Conservation (phyloP, 148 eudicot species). For the Fagopyrum esculentum region DNA sequence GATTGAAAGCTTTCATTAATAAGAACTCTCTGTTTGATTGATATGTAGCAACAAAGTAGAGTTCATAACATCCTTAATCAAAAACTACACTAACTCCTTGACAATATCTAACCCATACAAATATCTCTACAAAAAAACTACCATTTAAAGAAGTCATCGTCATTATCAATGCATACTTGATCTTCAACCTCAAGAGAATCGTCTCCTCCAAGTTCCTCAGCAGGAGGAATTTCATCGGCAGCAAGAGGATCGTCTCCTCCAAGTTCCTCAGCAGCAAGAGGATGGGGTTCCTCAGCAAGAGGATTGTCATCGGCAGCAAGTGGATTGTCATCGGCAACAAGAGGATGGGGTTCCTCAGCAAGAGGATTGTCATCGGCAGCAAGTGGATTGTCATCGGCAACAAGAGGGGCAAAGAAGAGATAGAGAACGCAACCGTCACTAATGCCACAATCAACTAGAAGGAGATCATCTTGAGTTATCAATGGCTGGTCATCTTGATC, state of each 20-base stretch:
- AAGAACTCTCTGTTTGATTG: not conserved
- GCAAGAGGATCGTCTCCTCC: too few relatives aligned
- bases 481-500: not conserved
- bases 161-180: too few relatives aligned
- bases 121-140: not conserved
- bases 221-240: too few relatives aligned
- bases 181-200: too few relatives aligned
- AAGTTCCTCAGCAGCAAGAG: too few relatives aligned
- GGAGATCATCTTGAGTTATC: slow-evolving; percentile 28
- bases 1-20: not conserved
- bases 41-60: not conserved
- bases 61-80: too few relatives aligned
- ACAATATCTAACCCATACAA: not conserved
- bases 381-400: not conserved
- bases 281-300: not conserved
- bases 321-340: too few relatives aligned
- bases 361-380: not conserved
- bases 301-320: not conserved
- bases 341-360: not conserved
- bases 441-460: slow-evolving; percentile 11
- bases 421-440: not conserved
- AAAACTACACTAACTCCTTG: not conserved
- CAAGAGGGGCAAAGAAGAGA: not conserved
- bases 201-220: too few relatives aligned
- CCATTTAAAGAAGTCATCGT: not conserved